Base-by-base conservation (phyloP, 1,284 basidiomycete species). In the Fomitopsis schrenkii region DNA sequence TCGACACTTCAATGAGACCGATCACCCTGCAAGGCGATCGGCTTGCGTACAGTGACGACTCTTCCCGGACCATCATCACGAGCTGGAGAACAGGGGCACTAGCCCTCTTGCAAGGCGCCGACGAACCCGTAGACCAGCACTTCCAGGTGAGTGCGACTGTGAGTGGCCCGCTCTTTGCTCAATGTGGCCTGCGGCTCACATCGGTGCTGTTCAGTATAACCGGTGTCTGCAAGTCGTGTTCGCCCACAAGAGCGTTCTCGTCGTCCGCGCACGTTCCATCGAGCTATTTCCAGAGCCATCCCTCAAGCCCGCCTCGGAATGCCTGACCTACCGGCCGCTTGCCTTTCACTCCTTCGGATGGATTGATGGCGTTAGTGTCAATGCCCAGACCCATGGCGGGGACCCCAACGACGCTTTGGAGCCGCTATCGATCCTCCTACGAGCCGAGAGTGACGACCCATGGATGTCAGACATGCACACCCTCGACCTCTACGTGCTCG, bases 261-360 rank as follows among this genome's bases (percentile, higher is more conserved):
- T 88, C 59, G 82, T 82, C 30, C 77, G 85, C 41, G 83, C 84
- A 5, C 80, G 80, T 8, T 85, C 84, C 1, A 71, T 88, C 5
- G 78, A 83, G 60, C 74, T 86, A 6, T 88, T 87, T 61, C 74
- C 78, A 1, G 71, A 76, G 17, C 83, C 83, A 1, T 53, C 62
- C 2, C 71, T 82, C 3, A 62, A 48, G 2, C 56, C 64, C 1
- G 63, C 70, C 0, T 55, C 67, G 28, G 66, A 63, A 5, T 50
- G 48, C 17, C 62, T 35, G 17, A 62, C 72, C 4, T 75, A 76
- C 48, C 44, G 67, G 0, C 78, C 84, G 5, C 66, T 82, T 30
- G 77, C 77, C 0, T 73, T 63, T 26, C 78, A 81, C 64, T 80
- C 82, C 9, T 86, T 87, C 66, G 86, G 86, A 22, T 88, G 86